Evolutionary conservation across 768 basidiomycete genomes (phyloP).

Genomic region (Calocybe gangraenosa): DNA sequence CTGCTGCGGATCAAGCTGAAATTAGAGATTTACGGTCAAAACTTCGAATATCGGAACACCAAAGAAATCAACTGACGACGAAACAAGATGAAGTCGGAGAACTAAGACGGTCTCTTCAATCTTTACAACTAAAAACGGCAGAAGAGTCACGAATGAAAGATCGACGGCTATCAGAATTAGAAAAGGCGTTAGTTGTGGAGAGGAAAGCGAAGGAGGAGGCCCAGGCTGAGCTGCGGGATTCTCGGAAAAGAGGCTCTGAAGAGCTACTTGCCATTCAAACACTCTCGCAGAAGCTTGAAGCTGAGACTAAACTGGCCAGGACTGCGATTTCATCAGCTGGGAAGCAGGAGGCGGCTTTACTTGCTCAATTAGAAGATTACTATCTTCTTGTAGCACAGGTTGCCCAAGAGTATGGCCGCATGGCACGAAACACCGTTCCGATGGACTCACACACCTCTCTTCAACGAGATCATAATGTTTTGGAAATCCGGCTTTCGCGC

Average conservation of each 20-base stretch:
- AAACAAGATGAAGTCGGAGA: conserved; percentile 53
- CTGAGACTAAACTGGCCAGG: conserved; percentile 31
- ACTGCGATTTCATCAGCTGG: conserved; percentile 26
- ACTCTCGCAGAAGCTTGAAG: conserved; percentile 30
- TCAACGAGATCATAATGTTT: conserved; percentile 31
- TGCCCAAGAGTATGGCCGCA: conserved; percentile 50
- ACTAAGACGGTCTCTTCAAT: conserved; percentile 43
- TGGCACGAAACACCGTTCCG: conserved; percentile 41
- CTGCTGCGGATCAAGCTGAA: conserved; percentile 50
- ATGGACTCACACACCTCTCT: conserved; percentile 31
- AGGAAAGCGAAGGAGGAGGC: conserved; percentile 43
- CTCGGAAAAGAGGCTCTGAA: conserved; percentile 36
- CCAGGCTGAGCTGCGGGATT: conserved; percentile 41
- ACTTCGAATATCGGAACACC: conserved; percentile 54
- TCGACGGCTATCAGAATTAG: conserved; percentile 49
- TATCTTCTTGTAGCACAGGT: conserved; percentile 40
- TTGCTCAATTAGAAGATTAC: conserved; percentile 49
- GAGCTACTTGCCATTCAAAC: conserved; percentile 32
- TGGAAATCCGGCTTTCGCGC: conserved; percentile 43
- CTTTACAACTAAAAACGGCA: conserved; percentile 43
- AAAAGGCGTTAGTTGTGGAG: conserved; percentile 47
- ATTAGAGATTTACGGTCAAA: conserved; percentile 60
- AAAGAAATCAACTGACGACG: conserved; percentile 42
- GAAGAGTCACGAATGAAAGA: conserved; percentile 58
- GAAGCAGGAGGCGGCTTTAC: conserved; percentile 40